These are phyloP conservation scores for Daedaleopsis nitida DNA, from an alignment of 768 basidiomycete species.

Conservation along the genomic window DNA sequence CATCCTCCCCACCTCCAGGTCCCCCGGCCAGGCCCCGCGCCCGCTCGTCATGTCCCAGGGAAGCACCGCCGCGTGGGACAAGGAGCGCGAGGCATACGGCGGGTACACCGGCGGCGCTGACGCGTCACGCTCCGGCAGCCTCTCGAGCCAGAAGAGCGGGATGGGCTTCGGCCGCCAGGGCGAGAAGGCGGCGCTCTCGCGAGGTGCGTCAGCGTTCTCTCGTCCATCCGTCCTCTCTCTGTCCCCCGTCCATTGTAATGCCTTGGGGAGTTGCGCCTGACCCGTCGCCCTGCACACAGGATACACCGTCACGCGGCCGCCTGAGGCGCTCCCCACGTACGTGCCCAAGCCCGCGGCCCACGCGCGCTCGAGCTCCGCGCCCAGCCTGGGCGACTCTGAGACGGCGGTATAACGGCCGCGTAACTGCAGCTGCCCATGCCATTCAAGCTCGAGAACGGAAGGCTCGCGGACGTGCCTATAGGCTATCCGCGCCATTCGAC, in stretches of 20 bases:
- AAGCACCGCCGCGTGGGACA: slow-evolving; percentile 30
- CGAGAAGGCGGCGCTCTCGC: slow-evolving; percentile 73
- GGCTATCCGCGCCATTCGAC: neutral
- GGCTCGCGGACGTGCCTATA: too few relatives aligned
- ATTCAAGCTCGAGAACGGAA: too few relatives aligned
- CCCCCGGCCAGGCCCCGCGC: slow-evolving; percentile 20
- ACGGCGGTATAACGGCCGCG: slow-evolving; percentile 11
- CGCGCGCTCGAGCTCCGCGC: slow-evolving; percentile 23
- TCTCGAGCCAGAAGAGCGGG: slow-evolving; percentile 34
- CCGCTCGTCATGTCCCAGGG: slow-evolving; percentile 16
- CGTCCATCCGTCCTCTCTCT: neutral
- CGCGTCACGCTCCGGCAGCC: slow-evolving; percentile 22
- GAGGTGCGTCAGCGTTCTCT: slow-evolving; percentile 42
- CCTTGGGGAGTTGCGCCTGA: neutral
- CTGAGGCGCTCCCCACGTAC: slow-evolving; percentile 57
- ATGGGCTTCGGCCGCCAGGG: slow-evolving; percentile 83
- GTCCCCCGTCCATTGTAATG: slow-evolving; percentile 7
- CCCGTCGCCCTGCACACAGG: slow-evolving; percentile 35
- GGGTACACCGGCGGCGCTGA: slow-evolving; percentile 11
- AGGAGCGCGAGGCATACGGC: slow-evolving; percentile 12
- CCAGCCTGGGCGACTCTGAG: slow-evolving; percentile 16
- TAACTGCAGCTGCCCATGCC: neutral
- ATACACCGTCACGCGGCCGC: slow-evolving; percentile 56
- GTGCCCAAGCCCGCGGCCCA: slow-evolving; percentile 30
- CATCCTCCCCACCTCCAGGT: slow-evolving; percentile 47